phyloP scores from a whole-genome alignment of 352 stramenopile genomes.

The Pythium vanterpoolii region DNA sequence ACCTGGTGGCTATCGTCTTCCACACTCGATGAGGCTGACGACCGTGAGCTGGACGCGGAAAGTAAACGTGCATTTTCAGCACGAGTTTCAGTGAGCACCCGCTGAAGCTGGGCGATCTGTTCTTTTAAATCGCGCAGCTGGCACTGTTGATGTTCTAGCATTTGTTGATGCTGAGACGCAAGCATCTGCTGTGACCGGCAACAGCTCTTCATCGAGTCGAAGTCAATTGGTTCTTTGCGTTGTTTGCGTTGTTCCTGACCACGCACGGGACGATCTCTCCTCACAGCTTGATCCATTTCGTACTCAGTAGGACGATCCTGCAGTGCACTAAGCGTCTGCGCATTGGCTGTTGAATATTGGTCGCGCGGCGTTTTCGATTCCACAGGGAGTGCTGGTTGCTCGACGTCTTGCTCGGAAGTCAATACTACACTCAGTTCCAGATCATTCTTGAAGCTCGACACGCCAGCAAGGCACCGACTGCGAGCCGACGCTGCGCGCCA shows the following conservation, averaged over 20 bases:
- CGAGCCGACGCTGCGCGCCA: conserved; percentile 37
- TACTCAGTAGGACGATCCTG: background rate
- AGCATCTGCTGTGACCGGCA: conserved; percentile 66
- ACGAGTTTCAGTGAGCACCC: conserved; percentile 31
- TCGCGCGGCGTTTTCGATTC: background rate
- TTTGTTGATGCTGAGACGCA: conserved; percentile 72
- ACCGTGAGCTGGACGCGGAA: conserved; percentile 8
- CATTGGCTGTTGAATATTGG: background rate
- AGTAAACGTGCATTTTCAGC: conserved; percentile 22
- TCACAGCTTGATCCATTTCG: background rate
- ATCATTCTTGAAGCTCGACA: conserved; percentile 48
- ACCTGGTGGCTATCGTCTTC: conserved; percentile 4
- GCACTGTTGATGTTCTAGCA: conserved; percentile 68
- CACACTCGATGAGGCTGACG: conserved; percentile 6
- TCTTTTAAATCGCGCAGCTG: conserved; percentile 73
- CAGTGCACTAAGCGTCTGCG: background rate
- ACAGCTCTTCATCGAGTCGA: conserved; percentile 25
- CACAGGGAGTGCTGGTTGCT: background rate
- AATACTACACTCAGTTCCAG: conserved; percentile 44
- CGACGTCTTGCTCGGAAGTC: conserved; percentile 1
- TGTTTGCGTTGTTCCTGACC: no score
- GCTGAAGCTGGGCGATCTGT: conserved; percentile 58
- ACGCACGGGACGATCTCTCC: background rate
- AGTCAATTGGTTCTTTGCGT: background rate
- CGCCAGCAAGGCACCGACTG: conserved; percentile 50